phyloP scores from a whole-genome alignment of 495 filamentous ascomycete species.

The Pyrenula aspistea region DNA sequence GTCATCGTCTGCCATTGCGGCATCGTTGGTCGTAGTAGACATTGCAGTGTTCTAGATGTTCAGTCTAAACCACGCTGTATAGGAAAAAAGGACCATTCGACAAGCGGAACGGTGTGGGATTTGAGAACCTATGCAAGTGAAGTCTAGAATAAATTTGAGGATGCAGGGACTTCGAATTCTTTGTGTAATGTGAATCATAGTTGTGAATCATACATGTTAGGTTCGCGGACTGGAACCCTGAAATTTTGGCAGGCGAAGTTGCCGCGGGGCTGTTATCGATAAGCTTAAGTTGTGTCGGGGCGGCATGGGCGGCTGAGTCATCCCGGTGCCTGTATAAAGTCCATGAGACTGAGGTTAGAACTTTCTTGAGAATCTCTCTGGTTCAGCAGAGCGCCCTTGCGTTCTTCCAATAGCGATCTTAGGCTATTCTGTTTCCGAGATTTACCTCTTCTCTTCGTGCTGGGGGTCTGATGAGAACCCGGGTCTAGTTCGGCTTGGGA shows the following conservation, averaged over 20 bases:
- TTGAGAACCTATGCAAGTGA: too few relatives aligned
- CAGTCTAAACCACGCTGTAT: too few relatives aligned
- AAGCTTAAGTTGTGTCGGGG: background rate
- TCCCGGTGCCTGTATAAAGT: background rate
- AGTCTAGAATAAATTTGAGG: too few relatives aligned
- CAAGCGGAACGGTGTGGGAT: too few relatives aligned
- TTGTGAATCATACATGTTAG: too few relatives aligned
- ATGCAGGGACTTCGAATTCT: too few relatives aligned
- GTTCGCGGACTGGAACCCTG: too few relatives aligned
- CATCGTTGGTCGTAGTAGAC: slow-evolving; percentile 5
- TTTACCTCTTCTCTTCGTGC: slow-evolving; percentile 48
- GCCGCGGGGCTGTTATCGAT: background rate
- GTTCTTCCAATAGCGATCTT: slow-evolving; percentile 37
- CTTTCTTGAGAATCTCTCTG: background rate
- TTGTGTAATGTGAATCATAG: too few relatives aligned
- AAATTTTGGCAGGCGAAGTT: background rate
- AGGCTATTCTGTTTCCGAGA: slow-evolving; percentile 44
- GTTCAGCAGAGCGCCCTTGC: background rate
- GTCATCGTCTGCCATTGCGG: slow-evolving; percentile 31
- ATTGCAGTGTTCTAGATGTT: too few relatives aligned
- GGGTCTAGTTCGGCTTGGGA: too few relatives aligned
- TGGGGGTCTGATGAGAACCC: slow-evolving; percentile 36
- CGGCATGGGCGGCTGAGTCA: background rate
- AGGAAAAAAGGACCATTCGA: too few relatives aligned
- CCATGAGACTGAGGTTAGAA: background rate